phyloP scores from a whole-genome alignment of 352 stramenopile genomes.

The Pythium monospermum region DNA sequence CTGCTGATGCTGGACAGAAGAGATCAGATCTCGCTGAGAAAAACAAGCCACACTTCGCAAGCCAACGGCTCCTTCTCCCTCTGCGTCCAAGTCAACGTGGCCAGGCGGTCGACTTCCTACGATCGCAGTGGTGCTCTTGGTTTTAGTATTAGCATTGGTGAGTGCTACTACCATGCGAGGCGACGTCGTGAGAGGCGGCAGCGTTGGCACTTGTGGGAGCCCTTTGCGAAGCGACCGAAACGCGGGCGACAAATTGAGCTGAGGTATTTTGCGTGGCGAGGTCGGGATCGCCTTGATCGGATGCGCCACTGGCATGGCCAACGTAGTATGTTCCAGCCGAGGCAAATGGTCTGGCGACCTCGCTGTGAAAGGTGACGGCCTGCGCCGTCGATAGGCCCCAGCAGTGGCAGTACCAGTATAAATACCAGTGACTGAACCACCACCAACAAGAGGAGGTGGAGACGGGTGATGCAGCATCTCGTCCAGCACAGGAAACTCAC shows the following conservation, averaged over 20 bases:
- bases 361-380: too few species aligned
- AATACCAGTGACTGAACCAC: too few species aligned
- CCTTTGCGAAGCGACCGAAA: constrained; percentile 67
- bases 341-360: too few species aligned
- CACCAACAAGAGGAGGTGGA: constrained; percentile 1
- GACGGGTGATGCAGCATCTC: constrained; percentile 14
- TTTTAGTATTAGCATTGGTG: constrained; percentile 5
- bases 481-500: constrained; percentile 41
- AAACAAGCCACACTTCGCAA: too few species aligned
- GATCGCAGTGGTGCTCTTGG: constrained; percentile 9
- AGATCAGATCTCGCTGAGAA: too few species aligned
- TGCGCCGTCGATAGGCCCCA: too few species aligned
- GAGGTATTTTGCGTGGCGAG: constrained; percentile 38
- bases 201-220: constrained; percentile 54
- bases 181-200: constrained; percentile 46
- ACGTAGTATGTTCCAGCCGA: too few species aligned
- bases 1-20: too few species aligned
- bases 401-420: too few species aligned
- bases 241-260: constrained; percentile 51
- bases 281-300: constrained; percentile 56
- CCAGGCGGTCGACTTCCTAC: constrained; percentile 1
- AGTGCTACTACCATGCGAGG: constrained; percentile 1
- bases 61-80: too few species aligned
- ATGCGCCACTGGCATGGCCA: constrained; percentile 27
- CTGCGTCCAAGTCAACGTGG: background rate